Evolutionary conservation across 2,329 filamentous ascomycete species (phyloP).

Genomic region (Fusarium globosum): DNA sequence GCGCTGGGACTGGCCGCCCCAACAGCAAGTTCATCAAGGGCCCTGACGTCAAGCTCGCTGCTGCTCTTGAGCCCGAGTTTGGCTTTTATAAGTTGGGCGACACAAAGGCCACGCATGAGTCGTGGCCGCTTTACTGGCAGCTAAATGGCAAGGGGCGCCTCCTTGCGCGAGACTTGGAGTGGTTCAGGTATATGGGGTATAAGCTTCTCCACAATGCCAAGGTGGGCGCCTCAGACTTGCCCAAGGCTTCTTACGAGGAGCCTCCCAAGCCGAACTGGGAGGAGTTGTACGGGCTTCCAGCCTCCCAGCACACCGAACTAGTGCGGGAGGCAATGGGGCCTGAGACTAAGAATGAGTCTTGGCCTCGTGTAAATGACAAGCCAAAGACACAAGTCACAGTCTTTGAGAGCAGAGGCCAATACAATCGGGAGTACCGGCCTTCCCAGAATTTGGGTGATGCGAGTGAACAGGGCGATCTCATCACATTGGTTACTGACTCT

Average conservation of each 20-base stretch:
- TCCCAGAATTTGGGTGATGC: fast-evolving
- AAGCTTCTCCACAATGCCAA: not conserved
- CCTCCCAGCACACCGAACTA: not conserved
- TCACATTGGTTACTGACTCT: not conserved
- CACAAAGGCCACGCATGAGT: not conserved
- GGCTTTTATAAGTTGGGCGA: not conserved
- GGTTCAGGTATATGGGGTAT: not conserved
- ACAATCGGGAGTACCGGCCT: fast-evolving
- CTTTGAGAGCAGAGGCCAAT: fast-evolving
- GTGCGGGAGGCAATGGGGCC: not conserved
- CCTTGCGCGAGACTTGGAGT: not conserved
- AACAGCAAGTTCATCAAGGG: not conserved
- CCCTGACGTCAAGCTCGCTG: not conserved
- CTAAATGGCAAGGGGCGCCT: not conserved
- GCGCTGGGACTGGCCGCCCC: not conserved
- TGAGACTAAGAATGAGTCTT: not conserved
- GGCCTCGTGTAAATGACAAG: not conserved
- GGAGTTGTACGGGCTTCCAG: not conserved
- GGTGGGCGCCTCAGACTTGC: not conserved
- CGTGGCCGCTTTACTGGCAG: not conserved
- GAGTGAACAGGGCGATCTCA: not conserved
- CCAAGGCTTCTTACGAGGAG: not conserved
- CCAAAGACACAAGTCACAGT: fast-evolving
- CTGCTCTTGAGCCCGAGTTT: not conserved
- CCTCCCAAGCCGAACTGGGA: not conserved